phyloP scores from a whole-genome alignment of 1,139 yeast species.

The Geotrichum bryndzae region DNA sequence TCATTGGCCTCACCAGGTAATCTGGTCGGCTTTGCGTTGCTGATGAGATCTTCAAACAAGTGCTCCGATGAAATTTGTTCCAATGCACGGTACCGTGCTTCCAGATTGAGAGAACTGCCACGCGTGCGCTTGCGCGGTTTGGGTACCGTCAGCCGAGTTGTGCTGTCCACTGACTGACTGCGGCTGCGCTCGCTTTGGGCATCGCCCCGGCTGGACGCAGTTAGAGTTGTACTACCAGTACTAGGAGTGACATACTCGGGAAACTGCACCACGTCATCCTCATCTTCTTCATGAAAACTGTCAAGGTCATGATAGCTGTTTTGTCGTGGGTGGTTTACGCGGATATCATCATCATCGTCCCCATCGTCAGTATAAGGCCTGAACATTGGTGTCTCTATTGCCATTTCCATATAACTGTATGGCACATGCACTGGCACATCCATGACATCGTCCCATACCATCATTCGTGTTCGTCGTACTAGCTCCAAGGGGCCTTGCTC shows the following conservation, averaged over 20 bases:
- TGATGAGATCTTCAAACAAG: constrained; percentile 10
- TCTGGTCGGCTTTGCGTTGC: not conserved
- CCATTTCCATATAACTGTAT: constrained; percentile 27
- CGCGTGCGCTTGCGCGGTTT: not conserved
- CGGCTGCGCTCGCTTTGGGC: not conserved
- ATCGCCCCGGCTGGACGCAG: not conserved
- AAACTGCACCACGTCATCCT: constrained; percentile 3
- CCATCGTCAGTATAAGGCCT: constrained; percentile 4
- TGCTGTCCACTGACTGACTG: constrained; percentile 4
- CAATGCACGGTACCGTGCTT: constrained; percentile 26
- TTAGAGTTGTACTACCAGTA: not conserved
- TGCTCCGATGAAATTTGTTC: constrained; percentile 9
- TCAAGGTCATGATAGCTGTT: not conserved
- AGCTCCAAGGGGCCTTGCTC: constrained; percentile 66
- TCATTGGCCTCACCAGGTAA: not conserved
- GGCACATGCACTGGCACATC: constrained; percentile 47
- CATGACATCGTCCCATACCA: constrained; percentile 59
- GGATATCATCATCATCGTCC: not conserved
- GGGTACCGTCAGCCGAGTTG: not conserved
- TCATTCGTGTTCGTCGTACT: constrained; percentile 51
- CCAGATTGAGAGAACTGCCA: constrained; percentile 19
- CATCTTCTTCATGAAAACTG: not conserved
- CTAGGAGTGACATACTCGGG: not conserved
- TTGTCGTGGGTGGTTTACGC: not conserved
- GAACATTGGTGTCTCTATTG: constrained; percentile 34